phyloP scores from a whole-genome alignment of 2,329 filamentous ascomycete genomes.

The Penicillium sp. region DNA sequence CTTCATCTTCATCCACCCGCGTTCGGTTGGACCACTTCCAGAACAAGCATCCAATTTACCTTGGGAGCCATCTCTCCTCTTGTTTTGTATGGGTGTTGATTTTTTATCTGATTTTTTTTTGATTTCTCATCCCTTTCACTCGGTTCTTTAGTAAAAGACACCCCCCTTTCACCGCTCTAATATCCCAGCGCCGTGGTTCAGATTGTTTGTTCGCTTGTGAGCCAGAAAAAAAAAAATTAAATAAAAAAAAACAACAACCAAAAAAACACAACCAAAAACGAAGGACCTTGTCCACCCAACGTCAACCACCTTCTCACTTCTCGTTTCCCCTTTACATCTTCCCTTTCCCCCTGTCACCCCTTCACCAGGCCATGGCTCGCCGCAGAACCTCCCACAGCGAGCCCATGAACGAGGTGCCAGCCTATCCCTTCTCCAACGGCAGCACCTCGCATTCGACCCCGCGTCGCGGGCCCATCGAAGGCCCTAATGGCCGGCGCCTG shows the following conservation, averaged over 20 bases:
- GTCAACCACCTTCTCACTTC: conserved; percentile 6
- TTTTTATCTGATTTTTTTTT: no score
- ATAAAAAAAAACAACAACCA: not conserved
- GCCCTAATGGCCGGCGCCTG: conserved; percentile 44
- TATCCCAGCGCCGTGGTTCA: conserved; percentile 1
- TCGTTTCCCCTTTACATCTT: conserved; percentile 13
- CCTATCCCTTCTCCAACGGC: conserved; percentile 38
- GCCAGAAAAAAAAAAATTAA: not conserved
- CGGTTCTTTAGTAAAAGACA: no score
- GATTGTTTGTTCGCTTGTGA: not conserved
- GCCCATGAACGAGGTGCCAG: conserved; percentile 38
- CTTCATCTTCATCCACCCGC: no score
- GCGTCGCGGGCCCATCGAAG: conserved; percentile 45
- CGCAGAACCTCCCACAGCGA: conserved; percentile 44
- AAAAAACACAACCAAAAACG: not conserved
- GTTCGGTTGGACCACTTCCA: no score
- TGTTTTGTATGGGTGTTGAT: no score
- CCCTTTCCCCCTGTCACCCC: conserved; percentile 1
- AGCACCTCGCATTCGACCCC: conserved; percentile 25
- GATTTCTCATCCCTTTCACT: no score
- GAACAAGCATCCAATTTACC: no score
- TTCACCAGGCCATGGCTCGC: conserved; percentile 37
- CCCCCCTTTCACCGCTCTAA: conserved; percentile 2
- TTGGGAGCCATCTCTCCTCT: no score
- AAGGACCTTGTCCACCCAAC: not conserved